Evolutionary conservation across 192 early-diverging fungal genomes (phyloP).

Genomic region (Linnemannia exigua): DNA sequence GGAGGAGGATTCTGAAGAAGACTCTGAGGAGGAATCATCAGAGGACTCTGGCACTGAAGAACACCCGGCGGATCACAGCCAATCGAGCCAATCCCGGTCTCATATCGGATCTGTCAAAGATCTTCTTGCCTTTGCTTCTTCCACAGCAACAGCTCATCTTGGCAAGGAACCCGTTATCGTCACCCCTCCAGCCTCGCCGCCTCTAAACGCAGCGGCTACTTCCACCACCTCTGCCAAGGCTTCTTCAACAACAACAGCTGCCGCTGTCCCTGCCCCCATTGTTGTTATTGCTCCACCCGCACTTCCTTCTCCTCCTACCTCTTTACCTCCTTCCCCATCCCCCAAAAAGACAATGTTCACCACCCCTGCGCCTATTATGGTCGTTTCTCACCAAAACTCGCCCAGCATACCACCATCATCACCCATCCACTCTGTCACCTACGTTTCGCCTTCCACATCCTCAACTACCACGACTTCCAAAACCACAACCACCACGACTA

Average conservation of each 20-base stretch:
- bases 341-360: not conserved
- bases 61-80: not conserved
- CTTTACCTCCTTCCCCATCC: conserved; percentile 7
- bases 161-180: not conserved
- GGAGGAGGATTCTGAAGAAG: not conserved
- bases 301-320: not conserved
- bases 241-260: not conserved
- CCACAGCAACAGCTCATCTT: conserved; percentile 5
- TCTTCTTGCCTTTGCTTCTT: not conserved
- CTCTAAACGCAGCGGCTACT: conserved; percentile 1
- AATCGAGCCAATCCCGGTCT: not conserved
- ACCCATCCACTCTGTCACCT: not conserved
- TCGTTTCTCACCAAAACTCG: not conserved
- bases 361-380: not conserved
- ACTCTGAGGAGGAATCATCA: not conserved
- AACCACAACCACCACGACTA: conserved; percentile 10
- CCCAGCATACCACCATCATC: not conserved
- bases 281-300: not conserved
- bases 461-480: not conserved
- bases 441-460: not conserved
- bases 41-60: too few species aligned
- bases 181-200: not conserved
- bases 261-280: not conserved
- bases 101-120: not conserved
- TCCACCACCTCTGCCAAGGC: not conserved